Evolutionary conservation across 768 basidiomycete genomes (phyloP), one percentile per base, ranked within the genome.

Genomic region (Amanita pseudoporphyria): DNA sequence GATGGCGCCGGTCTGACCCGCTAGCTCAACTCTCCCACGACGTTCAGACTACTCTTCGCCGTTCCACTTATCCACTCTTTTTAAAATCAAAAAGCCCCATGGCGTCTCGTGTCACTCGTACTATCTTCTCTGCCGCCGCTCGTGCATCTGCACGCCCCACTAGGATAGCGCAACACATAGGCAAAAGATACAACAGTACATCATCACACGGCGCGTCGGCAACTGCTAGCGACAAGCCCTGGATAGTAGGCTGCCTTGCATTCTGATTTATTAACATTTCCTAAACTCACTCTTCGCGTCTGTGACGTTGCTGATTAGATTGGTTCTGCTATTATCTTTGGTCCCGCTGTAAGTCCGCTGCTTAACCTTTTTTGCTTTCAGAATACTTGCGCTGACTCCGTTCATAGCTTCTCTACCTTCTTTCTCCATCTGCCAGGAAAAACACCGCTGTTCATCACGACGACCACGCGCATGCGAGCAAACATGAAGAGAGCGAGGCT

Each of bases 221-320:
- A 31, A 54, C 48, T 24, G 22, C 36, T 40, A 56, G 56, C 31
- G 56, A 56, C 39, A 52, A 41, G 45, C 53, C 56, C 24, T 56
- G 56, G 56, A 51, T 56, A 37, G 56, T 56, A 45, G 40, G 56
- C 50, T 18, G 45, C 32, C 51, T 33, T 12, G 28, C 30, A 41
- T 45, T 13, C 24, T 50, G 39, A 14, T 35, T 28, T 19, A 41
- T 18, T 26, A 16, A 21, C 9, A 6, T 5, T 12, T 7, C 19
- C 13, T 12, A 45, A 37, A 14, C 13, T 18, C 1, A 9, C 10
- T 18, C n/a, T 37, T 14, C 19, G n/a, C 10, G 6, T 19, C 14
- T n/a, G 28, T 26, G 14, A 28, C 16, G 22, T 31, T 6, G 3
- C 13, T 31, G 5, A n/a, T 33, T 45, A 56, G 56, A 54, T 56